A percentile compares a stretch with the other conserved stretches of the same genome.
These are phyloP conservation scores for Paraglomus brasilianum DNA, from an alignment of 192 early-diverging fungal genomes.

Conservation along the genomic window DNA sequence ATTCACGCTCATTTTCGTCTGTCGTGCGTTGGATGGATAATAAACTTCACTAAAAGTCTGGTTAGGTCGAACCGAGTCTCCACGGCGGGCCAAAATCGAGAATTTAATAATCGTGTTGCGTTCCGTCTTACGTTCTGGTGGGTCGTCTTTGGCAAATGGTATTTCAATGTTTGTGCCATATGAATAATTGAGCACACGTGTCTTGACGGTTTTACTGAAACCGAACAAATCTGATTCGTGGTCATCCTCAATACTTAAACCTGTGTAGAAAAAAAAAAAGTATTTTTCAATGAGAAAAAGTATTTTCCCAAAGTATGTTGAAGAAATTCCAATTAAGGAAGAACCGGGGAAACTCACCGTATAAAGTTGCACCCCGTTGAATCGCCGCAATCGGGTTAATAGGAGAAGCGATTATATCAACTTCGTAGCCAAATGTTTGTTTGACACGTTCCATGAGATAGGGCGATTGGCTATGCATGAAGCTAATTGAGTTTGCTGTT, in stretches of 20 bases:
- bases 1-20: not conserved
- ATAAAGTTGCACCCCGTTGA: constrained; percentile 49
- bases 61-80: constrained; percentile 6
- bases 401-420: constrained; percentile 41
- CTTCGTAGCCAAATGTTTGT: constrained; percentile 34
- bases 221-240: constrained; percentile 20
- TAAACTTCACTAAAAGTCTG: constrained; percentile 14
- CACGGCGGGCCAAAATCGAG: not conserved
- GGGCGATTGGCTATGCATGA: constrained; percentile 38
- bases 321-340: not conserved
- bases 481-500: too few relatives aligned
- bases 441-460: constrained; percentile 43
- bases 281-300: not conserved
- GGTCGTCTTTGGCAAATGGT: not conserved
- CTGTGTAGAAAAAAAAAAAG: constrained; percentile 46
- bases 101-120: not conserved
- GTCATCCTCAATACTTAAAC: constrained; percentile 47
- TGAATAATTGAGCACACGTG: constrained; percentile 1
- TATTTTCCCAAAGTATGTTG: not conserved
- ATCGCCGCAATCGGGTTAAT: constrained; percentile 48
- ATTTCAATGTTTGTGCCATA: constrained; percentile 8
- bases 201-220: not conserved
- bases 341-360: constrained; percentile 18
- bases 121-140: not conserved
- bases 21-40: not conserved